Conservation (phyloP, 2,329 filamentous ascomycete genomes). For the Orbilia javanica region DNA sequence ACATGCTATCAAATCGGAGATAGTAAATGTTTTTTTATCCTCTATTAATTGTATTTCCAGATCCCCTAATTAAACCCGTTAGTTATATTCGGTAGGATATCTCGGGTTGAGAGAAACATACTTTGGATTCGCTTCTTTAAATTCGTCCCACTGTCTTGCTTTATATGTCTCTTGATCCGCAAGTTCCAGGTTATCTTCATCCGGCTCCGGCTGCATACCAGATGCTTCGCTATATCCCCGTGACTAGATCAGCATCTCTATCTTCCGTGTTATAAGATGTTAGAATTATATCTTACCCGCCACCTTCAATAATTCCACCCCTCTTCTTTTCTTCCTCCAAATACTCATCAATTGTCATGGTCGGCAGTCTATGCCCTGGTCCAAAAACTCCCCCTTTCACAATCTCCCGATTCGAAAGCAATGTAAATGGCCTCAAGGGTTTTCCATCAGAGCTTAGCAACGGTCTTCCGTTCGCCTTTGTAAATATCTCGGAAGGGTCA, state of each 20-base stretch:
- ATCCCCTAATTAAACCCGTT: slow-evolving; percentile 68
- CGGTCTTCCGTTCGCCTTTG: slow-evolving; percentile 73
- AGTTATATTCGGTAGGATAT: not conserved
- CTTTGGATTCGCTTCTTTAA: slow-evolving; percentile 86
- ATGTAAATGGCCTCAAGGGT: slow-evolving; percentile 89
- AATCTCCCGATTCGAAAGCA: slow-evolving; percentile 81
- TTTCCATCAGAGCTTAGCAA: slow-evolving; percentile 83
- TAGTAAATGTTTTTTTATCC: slow-evolving; percentile 66
- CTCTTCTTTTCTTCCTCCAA: slow-evolving; percentile 87
- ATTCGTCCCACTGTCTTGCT: slow-evolving; percentile 95
- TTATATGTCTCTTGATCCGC: slow-evolving; percentile 93
- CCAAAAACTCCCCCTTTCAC: slow-evolving; percentile 85
- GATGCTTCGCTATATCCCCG: slow-evolving; percentile 59
- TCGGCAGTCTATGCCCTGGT: slow-evolving; percentile 90
- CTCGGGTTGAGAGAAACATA: slow-evolving; percentile 59
- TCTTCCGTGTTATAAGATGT: not conserved
- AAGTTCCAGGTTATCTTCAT: slow-evolving; percentile 91
- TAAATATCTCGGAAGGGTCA: slow-evolving; percentile 72
- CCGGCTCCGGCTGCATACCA: slow-evolving; percentile 76
- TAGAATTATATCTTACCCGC: slow-evolving; percentile 75
- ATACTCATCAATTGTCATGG: slow-evolving; percentile 98
- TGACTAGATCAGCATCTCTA: not conserved
- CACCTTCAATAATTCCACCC: slow-evolving; percentile 91
- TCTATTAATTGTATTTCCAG: slow-evolving; percentile 85
- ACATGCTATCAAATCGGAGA: slow-evolving; percentile 20